These are phyloP conservation scores for Pseudogymnoascus pannorum DNA, from an alignment of 2,329 filamentous ascomycete genomes.

Conservation along the genomic window DNA sequence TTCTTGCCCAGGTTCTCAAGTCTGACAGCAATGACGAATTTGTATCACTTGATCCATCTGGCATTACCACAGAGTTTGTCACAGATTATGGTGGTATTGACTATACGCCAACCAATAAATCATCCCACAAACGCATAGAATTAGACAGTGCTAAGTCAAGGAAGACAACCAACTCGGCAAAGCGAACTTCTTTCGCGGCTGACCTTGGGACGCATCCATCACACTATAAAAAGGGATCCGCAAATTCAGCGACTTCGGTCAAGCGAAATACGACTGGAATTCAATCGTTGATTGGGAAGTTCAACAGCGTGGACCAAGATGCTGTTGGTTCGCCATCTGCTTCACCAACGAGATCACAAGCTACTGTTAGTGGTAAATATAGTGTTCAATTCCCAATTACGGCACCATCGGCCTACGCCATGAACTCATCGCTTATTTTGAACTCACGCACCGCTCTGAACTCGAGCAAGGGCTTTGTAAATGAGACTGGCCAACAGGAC, in stretches of 20 bases:
- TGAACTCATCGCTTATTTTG: not conserved
- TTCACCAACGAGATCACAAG: constrained; percentile 13
- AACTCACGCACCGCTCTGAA: not conserved
- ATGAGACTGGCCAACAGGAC: not conserved
- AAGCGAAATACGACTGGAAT: not conserved
- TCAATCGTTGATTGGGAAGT: not conserved
- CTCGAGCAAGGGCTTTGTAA: not conserved
- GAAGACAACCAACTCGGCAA: not conserved
- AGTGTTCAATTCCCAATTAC: not conserved
- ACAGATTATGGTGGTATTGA: not conserved
- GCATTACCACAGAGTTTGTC: not conserved
- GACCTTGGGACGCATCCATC: not conserved
- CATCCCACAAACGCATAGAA: not conserved
- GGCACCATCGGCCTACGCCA: not conserved
- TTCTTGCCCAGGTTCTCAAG: constrained; percentile 19
- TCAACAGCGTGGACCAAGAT: not conserved
- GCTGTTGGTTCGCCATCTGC: not conserved
- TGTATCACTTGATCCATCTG: not conserved
- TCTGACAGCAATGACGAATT: not conserved
- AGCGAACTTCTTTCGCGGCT: not conserved
- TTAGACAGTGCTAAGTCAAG: not conserved
- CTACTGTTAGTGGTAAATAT: not conserved
- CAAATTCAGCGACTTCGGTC: not conserved
- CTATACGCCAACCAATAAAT: not conserved
- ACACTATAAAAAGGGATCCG: not conserved